These are phyloP conservation scores for Durotheca rogersii DNA, from an alignment of 495 filamentous ascomycete species.

Conservation along the genomic window DNA sequence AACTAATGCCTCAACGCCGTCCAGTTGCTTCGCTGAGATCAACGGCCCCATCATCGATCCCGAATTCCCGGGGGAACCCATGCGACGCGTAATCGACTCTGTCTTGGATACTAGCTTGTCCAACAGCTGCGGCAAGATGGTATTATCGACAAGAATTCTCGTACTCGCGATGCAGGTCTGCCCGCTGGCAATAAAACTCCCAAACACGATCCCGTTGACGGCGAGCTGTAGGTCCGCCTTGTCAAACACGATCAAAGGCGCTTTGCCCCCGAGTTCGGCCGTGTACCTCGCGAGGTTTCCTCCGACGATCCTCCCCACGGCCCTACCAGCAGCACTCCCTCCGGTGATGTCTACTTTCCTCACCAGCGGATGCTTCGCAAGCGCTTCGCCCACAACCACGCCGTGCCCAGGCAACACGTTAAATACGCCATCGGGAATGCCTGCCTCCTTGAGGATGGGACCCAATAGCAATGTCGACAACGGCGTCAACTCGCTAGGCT, in stretches of 20 bases:
- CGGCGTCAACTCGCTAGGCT: constrained; percentile 62
- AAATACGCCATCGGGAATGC: constrained; percentile 58
- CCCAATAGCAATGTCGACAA: constrained; percentile 57
- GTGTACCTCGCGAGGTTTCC: constrained; percentile 56
- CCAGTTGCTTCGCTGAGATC: constrained; percentile 42
- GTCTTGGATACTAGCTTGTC: constrained; percentile 40
- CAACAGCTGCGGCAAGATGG: constrained; percentile 44
- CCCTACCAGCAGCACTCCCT: constrained; percentile 48
- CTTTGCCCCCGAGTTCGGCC: constrained; percentile 63
- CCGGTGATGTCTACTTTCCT: constrained; percentile 66
- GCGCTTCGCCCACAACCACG: constrained; percentile 51
- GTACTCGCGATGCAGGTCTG: constrained; percentile 65
- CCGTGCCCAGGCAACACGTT: constrained; percentile 60
- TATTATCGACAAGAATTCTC: constrained; percentile 55
- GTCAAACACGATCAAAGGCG: constrained; percentile 56
- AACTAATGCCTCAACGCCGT: constrained; percentile 42
- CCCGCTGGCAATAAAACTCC: constrained; percentile 60
- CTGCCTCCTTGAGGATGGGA: constrained; percentile 52
- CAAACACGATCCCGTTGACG: constrained; percentile 60
- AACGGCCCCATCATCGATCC: constrained; percentile 48
- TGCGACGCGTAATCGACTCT: constrained; percentile 42
- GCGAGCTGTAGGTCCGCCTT: constrained; percentile 52
- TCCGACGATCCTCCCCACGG: constrained; percentile 50
- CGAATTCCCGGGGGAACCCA: constrained; percentile 53
- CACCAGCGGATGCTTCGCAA: constrained; percentile 54